Evolutionary conservation across 306 rosid genomes (phyloP), one percentile per base, ranked within the genome.

Genomic region (Mimosa bimucronata): DNA sequence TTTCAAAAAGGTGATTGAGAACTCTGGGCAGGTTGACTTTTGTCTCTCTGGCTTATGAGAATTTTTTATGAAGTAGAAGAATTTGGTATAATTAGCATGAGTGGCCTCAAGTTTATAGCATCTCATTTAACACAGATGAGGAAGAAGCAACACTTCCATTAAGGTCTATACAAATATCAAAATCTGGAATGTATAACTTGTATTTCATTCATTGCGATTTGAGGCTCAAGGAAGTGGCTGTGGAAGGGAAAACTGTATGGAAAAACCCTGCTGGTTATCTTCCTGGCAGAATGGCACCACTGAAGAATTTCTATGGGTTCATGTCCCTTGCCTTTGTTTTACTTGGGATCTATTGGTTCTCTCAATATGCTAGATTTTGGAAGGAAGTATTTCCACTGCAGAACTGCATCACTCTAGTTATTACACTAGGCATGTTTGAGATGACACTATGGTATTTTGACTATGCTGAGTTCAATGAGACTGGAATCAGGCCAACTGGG

Each of bases 221-320:
- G 48, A 90, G 88, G 83, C 94, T 95, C 78, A 88, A 84, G 80
- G 90, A 88, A 28, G 75, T 90, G 88, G 85, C 85, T 40, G 94
- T 93, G 10, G 97, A 91, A 86, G 99, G 99, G 81, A 91, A 92
- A 76, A 90, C 97, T 31, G 77, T 95, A 71, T 95, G 99, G 99
- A 95, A 95, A 82, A 93, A 95, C 48, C 98, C 99, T 13, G 72
- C 83, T 6, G 97, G 99, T 69, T 95, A 95, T 82, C 87, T 93
- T 8, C 99, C 99, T 7, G 99, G 99, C 75, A 87, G 99, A 84
- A 95, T 95, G 99, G 99, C 99, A 19, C 99, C 99, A 2, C 91
- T 95, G 76, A 88, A 89, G 88, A 85, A 86, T 73, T 95, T 95
- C 88, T 93, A 89, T 79, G 91, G 92, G 77, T 88, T 93, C 86